Conservation (phyloP, 1,284 basidiomycete species). For the Xerocomus minutiporus region DNA sequence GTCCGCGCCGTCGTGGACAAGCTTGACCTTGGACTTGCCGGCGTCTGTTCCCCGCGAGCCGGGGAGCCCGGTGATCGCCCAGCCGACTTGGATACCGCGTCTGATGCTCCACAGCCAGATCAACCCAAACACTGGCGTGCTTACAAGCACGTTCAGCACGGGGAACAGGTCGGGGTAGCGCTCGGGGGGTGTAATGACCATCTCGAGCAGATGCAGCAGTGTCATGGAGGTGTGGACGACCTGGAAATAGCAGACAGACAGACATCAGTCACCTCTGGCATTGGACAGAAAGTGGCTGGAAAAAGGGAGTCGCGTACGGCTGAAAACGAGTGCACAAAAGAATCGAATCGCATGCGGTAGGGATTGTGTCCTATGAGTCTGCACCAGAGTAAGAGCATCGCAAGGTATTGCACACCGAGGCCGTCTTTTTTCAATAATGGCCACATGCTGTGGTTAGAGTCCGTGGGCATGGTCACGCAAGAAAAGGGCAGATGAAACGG, state of each 20-base stretch:
- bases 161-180: constrained; percentile 84
- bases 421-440: constrained; percentile 81
- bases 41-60: constrained; percentile 9
- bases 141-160: constrained; percentile 82
- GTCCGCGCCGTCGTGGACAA: neutral
- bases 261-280: neutral
- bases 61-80: constrained; percentile 50
- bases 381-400: constrained; percentile 74
- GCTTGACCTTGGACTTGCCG: neutral
- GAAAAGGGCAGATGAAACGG: constrained; percentile 15
- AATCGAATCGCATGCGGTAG: constrained; percentile 38
- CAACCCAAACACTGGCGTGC: constrained; percentile 72
- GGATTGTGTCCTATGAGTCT: constrained; percentile 74
- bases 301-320: constrained; percentile 42
- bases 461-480: constrained; percentile 5
- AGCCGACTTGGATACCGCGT: constrained; percentile 60
- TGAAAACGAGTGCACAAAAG: constrained; percentile 54
- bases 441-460: constrained; percentile 67
- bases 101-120: constrained; percentile 78
- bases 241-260: constrained; percentile 33
- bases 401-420: constrained; percentile 69
- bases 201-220: constrained; percentile 62
- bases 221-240: constrained; percentile 54
- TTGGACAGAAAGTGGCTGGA: neutral
- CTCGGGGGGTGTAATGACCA: constrained; percentile 55